Evolutionary conservation across 2,329 filamentous ascomycete genomes (phyloP).

Genomic region (Pyrenophora tritici-repentis): DNA sequence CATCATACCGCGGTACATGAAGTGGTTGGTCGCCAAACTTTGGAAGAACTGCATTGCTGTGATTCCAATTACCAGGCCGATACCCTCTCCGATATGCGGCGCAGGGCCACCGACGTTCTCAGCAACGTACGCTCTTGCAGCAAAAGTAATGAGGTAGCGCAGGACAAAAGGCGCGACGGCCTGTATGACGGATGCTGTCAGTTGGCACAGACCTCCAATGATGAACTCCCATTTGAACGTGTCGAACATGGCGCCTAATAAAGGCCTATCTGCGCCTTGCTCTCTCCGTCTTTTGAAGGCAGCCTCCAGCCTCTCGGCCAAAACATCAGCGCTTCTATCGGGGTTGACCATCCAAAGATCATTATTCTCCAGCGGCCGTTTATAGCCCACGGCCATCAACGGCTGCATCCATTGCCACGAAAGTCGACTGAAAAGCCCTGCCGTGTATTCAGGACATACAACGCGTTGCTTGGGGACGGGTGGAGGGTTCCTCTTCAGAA

Average conservation of each 20-base stretch:
- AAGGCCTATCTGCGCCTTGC: conserved; percentile 70
- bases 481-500: conserved; percentile 57
- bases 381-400: conserved; percentile 83
- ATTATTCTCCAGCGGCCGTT: conserved; percentile 77
- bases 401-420: conserved; percentile 91
- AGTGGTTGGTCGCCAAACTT: conserved; percentile 83
- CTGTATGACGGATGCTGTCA: conserved; percentile 72
- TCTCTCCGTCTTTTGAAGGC: conserved; percentile 71
- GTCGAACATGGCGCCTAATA: conserved; percentile 83
- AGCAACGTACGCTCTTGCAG: conserved; percentile 76
- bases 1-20: conserved; percentile 91
- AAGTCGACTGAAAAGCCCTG: conserved; percentile 73
- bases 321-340: conserved; percentile 69
- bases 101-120: conserved; percentile 56
- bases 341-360: conserved; percentile 93
- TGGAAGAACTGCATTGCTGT: conserved; percentile 84
- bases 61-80: conserved; percentile 84
- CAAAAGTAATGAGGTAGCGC: conserved; percentile 84
- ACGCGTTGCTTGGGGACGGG: conserved; percentile 59
- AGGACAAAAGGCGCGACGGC: conserved; percentile 84
- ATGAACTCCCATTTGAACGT: conserved; percentile 85
- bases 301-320: conserved; percentile 68
- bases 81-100: conserved; percentile 73
- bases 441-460: conserved; percentile 71
- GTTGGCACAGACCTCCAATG: conserved; percentile 77